Percentiles rank a stretch among this genome's conserved stretches.
phyloP scores from a whole-genome alignment of 441 rosid species.

The Dalechampia spathulata region DNA sequence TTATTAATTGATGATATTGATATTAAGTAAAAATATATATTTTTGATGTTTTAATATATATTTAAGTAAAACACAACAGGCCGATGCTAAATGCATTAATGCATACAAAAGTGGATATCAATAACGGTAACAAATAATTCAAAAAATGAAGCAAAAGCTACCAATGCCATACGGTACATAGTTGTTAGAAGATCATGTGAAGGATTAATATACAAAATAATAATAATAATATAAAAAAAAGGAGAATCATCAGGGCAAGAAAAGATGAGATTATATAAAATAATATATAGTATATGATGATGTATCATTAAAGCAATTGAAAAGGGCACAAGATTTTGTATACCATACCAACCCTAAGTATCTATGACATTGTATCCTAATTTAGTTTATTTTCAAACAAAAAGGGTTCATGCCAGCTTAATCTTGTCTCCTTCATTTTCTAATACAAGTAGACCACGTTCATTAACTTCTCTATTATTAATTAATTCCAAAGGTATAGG shows the following conservation, averaged over 20 bases:
- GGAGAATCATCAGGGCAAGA: background rate
- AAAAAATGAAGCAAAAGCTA: too few relatives aligned
- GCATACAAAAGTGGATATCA: too few relatives aligned
- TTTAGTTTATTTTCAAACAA: background rate
- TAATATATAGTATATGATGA: background rate
- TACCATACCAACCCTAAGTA: conserved; percentile 3
- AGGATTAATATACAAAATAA: background rate
- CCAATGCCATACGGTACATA: too few relatives aligned
- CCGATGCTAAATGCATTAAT: too few relatives aligned
- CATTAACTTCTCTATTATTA: background rate
- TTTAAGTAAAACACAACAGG: too few relatives aligned
- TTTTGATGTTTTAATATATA: too few relatives aligned
- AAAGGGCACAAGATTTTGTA: conserved; percentile 7
- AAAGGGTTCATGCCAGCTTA: conserved; percentile 18
- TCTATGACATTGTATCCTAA: too few relatives aligned
- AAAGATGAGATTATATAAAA: background rate
- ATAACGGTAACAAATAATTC: too few relatives aligned
- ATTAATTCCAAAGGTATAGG: conserved; percentile 18
- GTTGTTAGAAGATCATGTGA: background rate
- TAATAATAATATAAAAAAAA: background rate
- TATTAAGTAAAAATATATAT: too few relatives aligned
- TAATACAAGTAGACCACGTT: conserved; percentile 35
- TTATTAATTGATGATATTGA: too few relatives aligned
- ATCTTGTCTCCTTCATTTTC: conserved; percentile 1
- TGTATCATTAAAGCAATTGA: background rate